These are phyloP conservation scores for Trichoderma afroharzianum DNA, from an alignment of 2,329 filamentous ascomycete genomes.

Conservation along the genomic window DNA sequence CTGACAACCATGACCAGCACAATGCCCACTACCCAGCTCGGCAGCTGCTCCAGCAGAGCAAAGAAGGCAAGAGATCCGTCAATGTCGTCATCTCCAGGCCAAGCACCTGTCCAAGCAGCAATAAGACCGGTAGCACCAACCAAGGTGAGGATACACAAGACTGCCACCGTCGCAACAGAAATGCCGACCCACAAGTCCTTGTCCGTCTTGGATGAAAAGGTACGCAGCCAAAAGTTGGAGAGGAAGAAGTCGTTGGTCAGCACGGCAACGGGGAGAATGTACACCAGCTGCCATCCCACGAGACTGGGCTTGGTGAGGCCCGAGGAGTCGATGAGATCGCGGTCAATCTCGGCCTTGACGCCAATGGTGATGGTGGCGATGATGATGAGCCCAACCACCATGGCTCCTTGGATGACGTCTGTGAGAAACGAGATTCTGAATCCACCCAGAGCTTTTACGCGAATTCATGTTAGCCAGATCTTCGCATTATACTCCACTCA, in stretches of 20 bases:
- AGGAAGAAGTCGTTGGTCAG: constrained; percentile 85
- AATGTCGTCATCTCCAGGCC: constrained; percentile 49
- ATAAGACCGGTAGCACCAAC: constrained; percentile 72
- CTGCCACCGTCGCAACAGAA: constrained; percentile 60
- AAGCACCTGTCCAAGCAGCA: constrained; percentile 73
- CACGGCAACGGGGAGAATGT: constrained; percentile 77
- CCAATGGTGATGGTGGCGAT: constrained; percentile 76
- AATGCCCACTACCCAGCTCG: constrained; percentile 77
- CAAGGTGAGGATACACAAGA: constrained; percentile 67
- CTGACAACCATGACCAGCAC: constrained; percentile 77
- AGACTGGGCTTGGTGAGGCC: constrained; percentile 65
- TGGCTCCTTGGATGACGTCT: constrained; percentile 74
- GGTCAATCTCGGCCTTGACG: constrained; percentile 68
- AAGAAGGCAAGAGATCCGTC: constrained; percentile 71
- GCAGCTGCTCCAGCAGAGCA: constrained; percentile 66
- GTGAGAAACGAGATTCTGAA: constrained; percentile 83
- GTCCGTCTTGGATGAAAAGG: constrained; percentile 20
- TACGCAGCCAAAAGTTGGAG: constrained; percentile 50
- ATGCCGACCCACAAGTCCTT: constrained; percentile 58
- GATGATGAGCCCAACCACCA: constrained; percentile 72
- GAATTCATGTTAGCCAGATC: neutral
- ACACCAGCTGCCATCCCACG: constrained; percentile 80
- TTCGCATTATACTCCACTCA: neutral
- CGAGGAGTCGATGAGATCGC: constrained; percentile 62
- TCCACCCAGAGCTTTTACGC: constrained; percentile 65